These are phyloP conservation scores for Mycena pura DNA, from an alignment of 768 basidiomycete genomes.

Conservation along the genomic window DNA sequence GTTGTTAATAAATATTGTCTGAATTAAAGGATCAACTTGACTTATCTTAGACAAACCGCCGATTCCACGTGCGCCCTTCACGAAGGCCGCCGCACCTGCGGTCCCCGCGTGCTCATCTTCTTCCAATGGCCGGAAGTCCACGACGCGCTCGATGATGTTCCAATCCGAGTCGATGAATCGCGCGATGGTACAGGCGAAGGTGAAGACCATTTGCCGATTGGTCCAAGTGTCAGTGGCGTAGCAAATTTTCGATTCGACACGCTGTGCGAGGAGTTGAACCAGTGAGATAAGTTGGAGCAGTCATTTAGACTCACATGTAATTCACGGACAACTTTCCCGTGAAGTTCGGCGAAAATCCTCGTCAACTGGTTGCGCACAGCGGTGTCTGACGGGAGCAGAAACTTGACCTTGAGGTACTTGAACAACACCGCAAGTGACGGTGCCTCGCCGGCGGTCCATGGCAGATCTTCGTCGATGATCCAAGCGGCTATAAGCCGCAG, in stretches of 20 bases:
- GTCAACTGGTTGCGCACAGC: conserved; percentile 32
- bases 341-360: conserved; percentile 28
- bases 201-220: conserved; percentile 36
- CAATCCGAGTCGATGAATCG: conserved; percentile 34
- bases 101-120: conserved; percentile 44
- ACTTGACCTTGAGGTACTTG: neutral
- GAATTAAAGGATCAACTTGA: too few relatives aligned
- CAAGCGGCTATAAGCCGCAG: conserved; percentile 37
- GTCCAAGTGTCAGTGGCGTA: conserved; percentile 37
- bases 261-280: too few relatives aligned
- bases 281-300: conserved; percentile 21
- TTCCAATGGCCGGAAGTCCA: conserved; percentile 40
- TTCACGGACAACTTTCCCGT: conserved; percentile 27
- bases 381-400: conserved; percentile 32
- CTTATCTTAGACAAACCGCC: too few relatives aligned
- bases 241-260: conserved; percentile 30
- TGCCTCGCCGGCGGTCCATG: conserved; percentile 37
- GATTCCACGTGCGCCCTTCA: too few relatives aligned
- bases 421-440: conserved; percentile 35
- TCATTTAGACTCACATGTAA: conserved; percentile 27
- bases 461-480: conserved; percentile 38
- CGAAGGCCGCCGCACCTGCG: too few relatives aligned
- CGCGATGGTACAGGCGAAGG: conserved; percentile 39
- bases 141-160: conserved; percentile 37
- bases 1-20: too few relatives aligned